Evolutionary conservation across 2,329 filamentous ascomycete genomes (phyloP).

Genomic region (Aspergillus luchuensis): DNA sequence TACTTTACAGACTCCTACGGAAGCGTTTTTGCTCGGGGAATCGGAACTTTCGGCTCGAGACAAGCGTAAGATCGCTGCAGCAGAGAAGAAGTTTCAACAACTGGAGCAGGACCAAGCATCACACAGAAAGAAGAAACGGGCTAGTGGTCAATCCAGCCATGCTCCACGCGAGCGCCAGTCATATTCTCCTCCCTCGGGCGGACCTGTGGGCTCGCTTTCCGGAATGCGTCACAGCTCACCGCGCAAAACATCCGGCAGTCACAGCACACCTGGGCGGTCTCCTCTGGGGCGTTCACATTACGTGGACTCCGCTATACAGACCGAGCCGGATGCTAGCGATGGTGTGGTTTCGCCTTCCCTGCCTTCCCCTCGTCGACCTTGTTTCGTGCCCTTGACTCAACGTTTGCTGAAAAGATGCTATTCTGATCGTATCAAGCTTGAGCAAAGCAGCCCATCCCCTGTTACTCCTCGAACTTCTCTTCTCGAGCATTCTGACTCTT

Average conservation of each 20-base stretch:
- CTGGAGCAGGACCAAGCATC: constrained; percentile 57
- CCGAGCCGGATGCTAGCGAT: constrained; percentile 43
- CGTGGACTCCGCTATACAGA: constrained; percentile 47
- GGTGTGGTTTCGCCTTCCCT: constrained; percentile 27
- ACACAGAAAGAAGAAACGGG: constrained; percentile 59
- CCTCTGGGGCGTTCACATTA: constrained; percentile 37
- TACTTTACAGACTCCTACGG: constrained; percentile 51
- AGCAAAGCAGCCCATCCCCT: constrained; percentile 26
- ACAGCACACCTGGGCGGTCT: constrained; percentile 31
- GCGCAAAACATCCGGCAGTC: constrained; percentile 32
- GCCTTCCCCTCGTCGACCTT: constrained; percentile 27
- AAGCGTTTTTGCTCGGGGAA: constrained; percentile 38
- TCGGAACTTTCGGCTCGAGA: constrained; percentile 63
- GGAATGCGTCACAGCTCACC: constrained; percentile 30
- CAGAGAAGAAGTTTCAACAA: constrained; percentile 64
- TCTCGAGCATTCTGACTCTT: constrained; percentile 11
- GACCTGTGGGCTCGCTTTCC: constrained; percentile 31
- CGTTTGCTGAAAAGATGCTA: constrained; percentile 47
- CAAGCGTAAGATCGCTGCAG: constrained; percentile 63
- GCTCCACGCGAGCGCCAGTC: constrained; percentile 41
- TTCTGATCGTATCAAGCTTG: constrained; percentile 42
- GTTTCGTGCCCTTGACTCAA: constrained; percentile 45
- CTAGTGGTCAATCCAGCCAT: constrained; percentile 56
- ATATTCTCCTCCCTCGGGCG: constrained; percentile 38
- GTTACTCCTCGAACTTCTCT: constrained; percentile 18